A percentile compares a stretch with the other conserved stretches of the same genome.
phyloP scores from a whole-genome alignment of 805 yeast genomes.

The Myxozyma sirexii region DNA sequence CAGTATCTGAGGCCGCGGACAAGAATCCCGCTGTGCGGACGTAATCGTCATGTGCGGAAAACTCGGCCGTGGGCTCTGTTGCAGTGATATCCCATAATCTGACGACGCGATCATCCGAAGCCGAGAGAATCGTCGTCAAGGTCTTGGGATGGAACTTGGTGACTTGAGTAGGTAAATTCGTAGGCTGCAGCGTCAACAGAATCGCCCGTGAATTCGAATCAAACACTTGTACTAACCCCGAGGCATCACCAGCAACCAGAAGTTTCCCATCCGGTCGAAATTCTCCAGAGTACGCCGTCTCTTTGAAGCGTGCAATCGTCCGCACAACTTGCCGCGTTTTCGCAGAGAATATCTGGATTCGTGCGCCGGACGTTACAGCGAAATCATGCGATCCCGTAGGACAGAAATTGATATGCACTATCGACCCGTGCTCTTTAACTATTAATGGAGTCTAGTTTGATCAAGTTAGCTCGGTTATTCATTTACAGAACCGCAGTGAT shows the following conservation, averaged over 20 bases:
- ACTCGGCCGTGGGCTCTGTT: conserved; percentile 71
- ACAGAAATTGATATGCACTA: conserved; percentile 83
- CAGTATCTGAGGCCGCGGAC: conserved; percentile 71
- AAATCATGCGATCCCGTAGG: conserved; percentile 86
- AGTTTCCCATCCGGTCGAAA: conserved; percentile 89
- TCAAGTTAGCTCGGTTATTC: background rate
- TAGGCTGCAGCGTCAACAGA: conserved; percentile 78
- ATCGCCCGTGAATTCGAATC: conserved; percentile 81
- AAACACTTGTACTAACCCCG: conserved; percentile 88
- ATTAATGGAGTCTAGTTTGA: conserved; percentile 65
- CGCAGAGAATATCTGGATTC: conserved; percentile 91
- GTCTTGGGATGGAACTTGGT: conserved; percentile 85
- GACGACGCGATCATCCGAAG: conserved; percentile 87
- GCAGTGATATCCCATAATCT: conserved; percentile 87
- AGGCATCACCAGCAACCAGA: conserved; percentile 91
- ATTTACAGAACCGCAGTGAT: no score
- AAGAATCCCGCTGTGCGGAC: conserved; percentile 74
- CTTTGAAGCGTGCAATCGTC: conserved; percentile 85
- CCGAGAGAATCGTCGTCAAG: conserved; percentile 76
- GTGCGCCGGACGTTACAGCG: conserved; percentile 87
- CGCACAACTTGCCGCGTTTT: conserved; percentile 88
- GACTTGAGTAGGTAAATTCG: conserved; percentile 87
- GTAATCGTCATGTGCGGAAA: conserved; percentile 82
- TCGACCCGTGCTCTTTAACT: conserved; percentile 90
- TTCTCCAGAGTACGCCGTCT: conserved; percentile 88